phyloP scores from a whole-genome alignment of 257 asterid genomes.

The Knoxia roxburghii region DNA sequence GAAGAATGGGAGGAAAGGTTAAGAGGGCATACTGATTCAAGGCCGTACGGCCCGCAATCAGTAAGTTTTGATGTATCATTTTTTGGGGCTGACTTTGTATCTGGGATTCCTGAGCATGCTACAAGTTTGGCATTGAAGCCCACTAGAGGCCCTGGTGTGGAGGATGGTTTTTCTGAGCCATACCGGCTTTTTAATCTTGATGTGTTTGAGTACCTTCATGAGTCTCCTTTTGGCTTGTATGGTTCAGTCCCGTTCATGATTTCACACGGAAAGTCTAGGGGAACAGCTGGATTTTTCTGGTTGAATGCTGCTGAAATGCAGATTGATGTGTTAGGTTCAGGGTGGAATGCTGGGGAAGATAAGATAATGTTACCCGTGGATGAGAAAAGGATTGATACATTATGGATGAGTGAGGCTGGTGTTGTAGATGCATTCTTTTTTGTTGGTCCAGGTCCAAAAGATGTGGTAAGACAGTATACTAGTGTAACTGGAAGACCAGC shows the following conservation, averaged over 20 bases:
- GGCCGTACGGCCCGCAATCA: slow-evolving; percentile 94
- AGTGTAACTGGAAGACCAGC: slow-evolving; percentile 83
- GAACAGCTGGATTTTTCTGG: slow-evolving; percentile 98
- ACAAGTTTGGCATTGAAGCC: slow-evolving; percentile 86
- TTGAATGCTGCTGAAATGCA: slow-evolving; percentile 99
- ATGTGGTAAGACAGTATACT: slow-evolving; percentile 82
- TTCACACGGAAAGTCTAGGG: slow-evolving; percentile 76
- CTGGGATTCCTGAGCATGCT: slow-evolving; percentile 95
- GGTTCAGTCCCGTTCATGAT: slow-evolving; percentile 88
- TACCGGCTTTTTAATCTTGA: slow-evolving; percentile 90
- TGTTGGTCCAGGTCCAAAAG: slow-evolving; percentile 88
- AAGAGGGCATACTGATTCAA: slow-evolving; percentile 68
- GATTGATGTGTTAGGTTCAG: slow-evolving; percentile 80
- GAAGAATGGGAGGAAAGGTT: slow-evolving; percentile 95
- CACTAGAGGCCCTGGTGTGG: slow-evolving; percentile 82
- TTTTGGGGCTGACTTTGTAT: slow-evolving; percentile 86
- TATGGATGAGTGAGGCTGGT: slow-evolving; percentile 99
- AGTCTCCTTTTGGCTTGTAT: slow-evolving; percentile 93
- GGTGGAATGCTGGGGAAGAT: slow-evolving; percentile 64
- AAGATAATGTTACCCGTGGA: slow-evolving; percentile 61
- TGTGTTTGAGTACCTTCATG: slow-evolving; percentile 78
- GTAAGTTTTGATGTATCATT: slow-evolving; percentile 93
- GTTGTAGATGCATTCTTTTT: slow-evolving; percentile 87
- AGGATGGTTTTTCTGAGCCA: slow-evolving; percentile 69
- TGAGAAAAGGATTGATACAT: slow-evolving; percentile 72